phyloP scores from a whole-genome alignment of 495 filamentous ascomycete species.

The Aspergillus egyptiacus region DNA sequence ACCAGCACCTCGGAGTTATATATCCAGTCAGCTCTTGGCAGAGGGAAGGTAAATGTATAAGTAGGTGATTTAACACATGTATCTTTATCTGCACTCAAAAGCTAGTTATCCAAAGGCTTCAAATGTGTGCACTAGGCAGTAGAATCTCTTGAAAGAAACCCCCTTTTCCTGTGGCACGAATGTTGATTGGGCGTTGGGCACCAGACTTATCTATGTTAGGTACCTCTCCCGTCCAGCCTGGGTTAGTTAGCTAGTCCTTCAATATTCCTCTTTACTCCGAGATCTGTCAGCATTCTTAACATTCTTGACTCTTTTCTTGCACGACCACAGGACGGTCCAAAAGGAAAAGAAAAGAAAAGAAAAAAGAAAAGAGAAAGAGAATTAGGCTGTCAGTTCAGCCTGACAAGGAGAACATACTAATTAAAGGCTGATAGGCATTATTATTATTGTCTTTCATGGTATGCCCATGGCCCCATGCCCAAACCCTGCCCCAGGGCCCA shows the following conservation, averaged over 20 bases:
- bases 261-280: no score
- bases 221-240: no score
- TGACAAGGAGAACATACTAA: neutral
- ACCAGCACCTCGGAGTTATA: no score
- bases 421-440: neutral
- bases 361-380: neutral
- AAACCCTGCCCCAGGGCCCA: constrained; percentile 2
- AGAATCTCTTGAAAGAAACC: neutral
- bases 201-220: no score
- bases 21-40: no score
- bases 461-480: constrained; percentile 7
- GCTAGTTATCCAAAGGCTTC: no score
- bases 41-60: no score
- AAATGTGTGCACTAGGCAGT: no score
- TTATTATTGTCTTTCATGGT: neutral
- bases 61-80: no score
- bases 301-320: neutral
- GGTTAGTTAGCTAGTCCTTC: no score
- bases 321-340: neutral
- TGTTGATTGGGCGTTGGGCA: constrained; percentile 28
- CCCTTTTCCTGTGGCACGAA: neutral
- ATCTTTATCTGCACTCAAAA: no score
- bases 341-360: neutral
- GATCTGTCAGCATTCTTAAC: neutral
- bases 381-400: neutral